phyloP scores from a whole-genome alignment of 2,329 filamentous ascomycete genomes.

The Fusarium sp. region DNA sequence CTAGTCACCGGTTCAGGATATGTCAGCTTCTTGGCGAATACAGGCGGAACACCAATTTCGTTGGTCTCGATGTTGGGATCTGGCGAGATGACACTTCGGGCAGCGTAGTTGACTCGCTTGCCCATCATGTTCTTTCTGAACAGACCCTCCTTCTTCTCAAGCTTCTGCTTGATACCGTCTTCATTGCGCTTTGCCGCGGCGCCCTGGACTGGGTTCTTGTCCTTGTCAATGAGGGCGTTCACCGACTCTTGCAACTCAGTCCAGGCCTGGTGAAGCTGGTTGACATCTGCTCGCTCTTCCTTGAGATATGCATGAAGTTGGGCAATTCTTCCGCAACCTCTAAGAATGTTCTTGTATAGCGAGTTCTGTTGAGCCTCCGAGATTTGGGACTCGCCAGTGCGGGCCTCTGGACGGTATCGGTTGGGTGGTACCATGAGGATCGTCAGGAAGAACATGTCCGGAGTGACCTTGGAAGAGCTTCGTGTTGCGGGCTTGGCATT shows the following conservation, averaged over 20 bases:
- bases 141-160: slow-evolving; percentile 98
- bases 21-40: slow-evolving; percentile 95
- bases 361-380: slow-evolving; percentile 90
- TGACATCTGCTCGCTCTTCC: slow-evolving; percentile 63
- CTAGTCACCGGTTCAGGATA: slow-evolving; percentile 98
- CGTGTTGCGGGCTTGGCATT: slow-evolving; percentile 75
- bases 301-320: slow-evolving; percentile 71
- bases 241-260: slow-evolving; percentile 88
- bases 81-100: slow-evolving; percentile 96
- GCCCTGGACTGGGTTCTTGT: slow-evolving; percentile 85
- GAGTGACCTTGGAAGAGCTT: slow-evolving; percentile 67
- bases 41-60: slow-evolving; percentile 97
- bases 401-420: slow-evolving; percentile 87
- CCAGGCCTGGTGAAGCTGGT: slow-evolving; percentile 84
- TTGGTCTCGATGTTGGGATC: slow-evolving; percentile 99
- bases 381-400: slow-evolving; percentile 82
- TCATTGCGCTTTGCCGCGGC: slow-evolving; percentile 82
- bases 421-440: slow-evolving; percentile 92
- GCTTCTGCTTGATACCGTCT: slow-evolving; percentile 95
- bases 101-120: slow-evolving; percentile 98
- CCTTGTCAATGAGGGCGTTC: slow-evolving; percentile 92
- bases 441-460: slow-evolving; percentile 95
- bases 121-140: slow-evolving; percentile 99
- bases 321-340: slow-evolving; percentile 77
- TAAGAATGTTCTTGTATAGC: slow-evolving; percentile 87